Evolutionary conservation across 164 flowering plant genomes (phyloP).

Genomic region (Liriodendron chinense): DNA sequence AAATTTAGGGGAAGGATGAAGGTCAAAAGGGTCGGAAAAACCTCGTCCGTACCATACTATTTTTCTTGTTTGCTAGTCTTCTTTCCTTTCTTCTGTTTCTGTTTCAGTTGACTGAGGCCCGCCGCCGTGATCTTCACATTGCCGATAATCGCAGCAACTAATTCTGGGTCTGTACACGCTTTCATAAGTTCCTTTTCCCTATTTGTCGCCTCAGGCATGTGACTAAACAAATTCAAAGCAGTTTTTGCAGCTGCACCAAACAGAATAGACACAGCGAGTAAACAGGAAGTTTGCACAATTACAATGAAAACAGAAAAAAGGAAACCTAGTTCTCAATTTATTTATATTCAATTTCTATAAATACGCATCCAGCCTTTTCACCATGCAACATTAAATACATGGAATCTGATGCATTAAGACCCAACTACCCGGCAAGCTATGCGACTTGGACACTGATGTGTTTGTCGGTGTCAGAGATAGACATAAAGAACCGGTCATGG

Average conservation of each 20-base stretch:
- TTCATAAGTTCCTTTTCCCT: conserved; percentile 97
- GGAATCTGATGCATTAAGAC: too few species aligned
- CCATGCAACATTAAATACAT: too few species aligned
- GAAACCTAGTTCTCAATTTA: too few species aligned
- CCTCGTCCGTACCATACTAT: background rate
- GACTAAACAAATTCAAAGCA: conserved; percentile 84
- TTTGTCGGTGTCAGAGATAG: too few species aligned
- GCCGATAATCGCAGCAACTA: conserved; percentile 84
- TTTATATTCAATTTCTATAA: too few species aligned
- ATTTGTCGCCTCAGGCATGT: conserved; percentile 69
- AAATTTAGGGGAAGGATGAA: too few species aligned
- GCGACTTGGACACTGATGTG: too few species aligned
- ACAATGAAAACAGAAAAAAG: background rate
- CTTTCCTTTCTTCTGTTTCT: conserved; percentile 86
- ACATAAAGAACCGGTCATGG: too few species aligned
- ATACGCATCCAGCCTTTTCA: too few species aligned
- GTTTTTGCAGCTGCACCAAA: conserved; percentile 74
- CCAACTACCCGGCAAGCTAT: too few species aligned
- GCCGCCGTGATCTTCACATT: conserved; percentile 88
- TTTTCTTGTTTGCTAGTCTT: conserved; percentile 39
- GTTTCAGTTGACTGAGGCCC: conserved; percentile 82
- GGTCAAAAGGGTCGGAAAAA: too few species aligned
- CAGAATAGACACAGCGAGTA: background rate
- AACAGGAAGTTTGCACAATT: background rate
- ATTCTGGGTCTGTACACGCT: conserved; percentile 92